Evolutionary conservation across 768 basidiomycete species (phyloP), one percentile per base, ranked within the genome.

Genomic region (Gautieria morchelliformis): DNA sequence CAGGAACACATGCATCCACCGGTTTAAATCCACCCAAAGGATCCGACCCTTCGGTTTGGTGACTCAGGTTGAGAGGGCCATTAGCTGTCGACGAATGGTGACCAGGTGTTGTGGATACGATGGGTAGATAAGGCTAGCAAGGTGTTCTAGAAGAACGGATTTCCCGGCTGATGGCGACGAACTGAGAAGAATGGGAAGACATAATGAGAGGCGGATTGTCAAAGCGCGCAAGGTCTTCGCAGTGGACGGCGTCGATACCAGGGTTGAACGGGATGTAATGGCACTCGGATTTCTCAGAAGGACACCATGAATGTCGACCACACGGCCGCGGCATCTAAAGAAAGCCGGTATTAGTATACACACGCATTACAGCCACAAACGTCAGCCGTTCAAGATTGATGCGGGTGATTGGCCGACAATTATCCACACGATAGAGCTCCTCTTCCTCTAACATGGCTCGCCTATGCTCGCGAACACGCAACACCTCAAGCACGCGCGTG

Each of bases 11-110:
- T 6, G 92, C 82, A 67, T 98, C 92, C 7, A 98, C 75, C n/a
- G 96, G 96, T 67, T 93, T 94, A 69, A 95, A 93, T 0, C 94
- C 94, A 39, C 96, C 96, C 5, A 99, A 74, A 4, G 98, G 73
- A 70, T 99, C 96, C 2, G 90, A 86, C 1, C 91, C 87, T 68
- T 98, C 95, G 1, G 94, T 96, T 69, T 99, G 96, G 65, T 94
- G 91, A 1, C 93, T 96, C 63, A 98, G 69, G 67, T 99, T 99
- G 58, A 99, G 78, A 0, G 93, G 91, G 54, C n/a, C n/a, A 92
- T 79, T 35, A 99, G 78, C 0, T 85, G 83, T 11, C 82, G 80
- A 7, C 77, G 89, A 58, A 99, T 84, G 0, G 81, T 84, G 33
- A 98, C 78, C 42, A 96, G 78, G 46, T 91, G 84, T 59, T 85